Conservation (phyloP, 2,329 filamentous ascomycete genomes). For the Penicillium sclerotiorum region DNA sequence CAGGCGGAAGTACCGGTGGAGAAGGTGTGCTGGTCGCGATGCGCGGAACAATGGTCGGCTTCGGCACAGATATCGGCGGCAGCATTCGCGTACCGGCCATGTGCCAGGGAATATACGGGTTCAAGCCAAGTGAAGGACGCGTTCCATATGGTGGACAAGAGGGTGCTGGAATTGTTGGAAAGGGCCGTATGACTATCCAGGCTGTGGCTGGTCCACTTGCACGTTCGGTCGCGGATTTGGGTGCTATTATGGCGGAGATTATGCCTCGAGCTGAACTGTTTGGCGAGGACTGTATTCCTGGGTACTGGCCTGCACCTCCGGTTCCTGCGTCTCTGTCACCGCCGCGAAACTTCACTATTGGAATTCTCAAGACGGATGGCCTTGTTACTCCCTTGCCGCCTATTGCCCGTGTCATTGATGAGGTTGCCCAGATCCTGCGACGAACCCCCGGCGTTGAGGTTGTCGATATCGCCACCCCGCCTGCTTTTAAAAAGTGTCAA, state of each 20-base stretch:
- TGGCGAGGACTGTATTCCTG: constrained; percentile 50
- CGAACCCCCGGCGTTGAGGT: constrained; percentile 54
- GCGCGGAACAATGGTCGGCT: constrained; percentile 60
- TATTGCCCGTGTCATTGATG: constrained; percentile 41
- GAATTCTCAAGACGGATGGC: constrained; percentile 45
- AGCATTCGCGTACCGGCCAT: constrained; percentile 52
- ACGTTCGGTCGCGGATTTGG: constrained; percentile 42
- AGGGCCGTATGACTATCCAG: constrained; percentile 56
- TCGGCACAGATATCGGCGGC: constrained; percentile 63
- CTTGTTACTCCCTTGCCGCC: constrained; percentile 44
- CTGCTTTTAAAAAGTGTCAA: constrained; percentile 58
- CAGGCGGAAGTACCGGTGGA: constrained; percentile 68
- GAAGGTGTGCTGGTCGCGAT: constrained; percentile 64
- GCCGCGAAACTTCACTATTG: constrained; percentile 41
- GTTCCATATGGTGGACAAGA: constrained; percentile 58
- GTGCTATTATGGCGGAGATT: constrained; percentile 53
- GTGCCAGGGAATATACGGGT: constrained; percentile 55
- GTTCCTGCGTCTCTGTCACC: constrained; percentile 21
- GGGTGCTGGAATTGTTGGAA: constrained; percentile 49
- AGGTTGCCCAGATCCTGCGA: constrained; percentile 40
- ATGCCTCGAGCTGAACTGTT: constrained; percentile 58
- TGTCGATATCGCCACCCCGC: constrained; percentile 59
- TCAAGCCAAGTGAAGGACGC: constrained; percentile 53
- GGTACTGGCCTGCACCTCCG: constrained; percentile 37
- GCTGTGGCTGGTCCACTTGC: constrained; percentile 47